A percentile compares a stretch with the other conserved stretches of the same genome.
Evolutionary conservation across 345 rosid species (phyloP).

Genomic region (Kernera saxatilis): DNA sequence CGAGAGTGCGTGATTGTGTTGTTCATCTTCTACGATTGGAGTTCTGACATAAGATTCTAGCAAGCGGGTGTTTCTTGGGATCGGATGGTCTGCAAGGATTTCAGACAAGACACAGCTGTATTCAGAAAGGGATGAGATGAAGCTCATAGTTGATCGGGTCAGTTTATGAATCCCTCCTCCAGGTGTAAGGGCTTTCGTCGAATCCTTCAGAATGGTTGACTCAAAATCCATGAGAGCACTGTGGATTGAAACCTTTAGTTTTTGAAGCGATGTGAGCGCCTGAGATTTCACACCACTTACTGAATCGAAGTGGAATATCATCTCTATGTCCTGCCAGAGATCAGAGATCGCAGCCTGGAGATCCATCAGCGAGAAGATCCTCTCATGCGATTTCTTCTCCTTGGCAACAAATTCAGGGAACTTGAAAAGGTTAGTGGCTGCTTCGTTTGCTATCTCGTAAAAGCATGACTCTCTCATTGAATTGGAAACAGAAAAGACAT

Average conservation of each 20-base stretch:
- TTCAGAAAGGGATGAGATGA: slow-evolving; percentile 53
- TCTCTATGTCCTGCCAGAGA: slow-evolving; percentile 64
- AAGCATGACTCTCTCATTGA: slow-evolving; percentile 64
- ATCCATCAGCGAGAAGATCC: slow-evolving; percentile 54
- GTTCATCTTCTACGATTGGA: slow-evolving; percentile 31
- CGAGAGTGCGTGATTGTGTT: slow-evolving; percentile 31
- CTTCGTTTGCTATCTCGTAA: slow-evolving; percentile 55
- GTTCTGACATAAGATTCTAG: slow-evolving; percentile 51
- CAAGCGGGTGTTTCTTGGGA: slow-evolving; percentile 27
- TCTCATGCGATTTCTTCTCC: slow-evolving; percentile 49
- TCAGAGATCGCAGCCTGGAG: slow-evolving; percentile 54
- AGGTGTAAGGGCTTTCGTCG: slow-evolving; percentile 34
- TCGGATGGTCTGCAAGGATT: slow-evolving; percentile 51
- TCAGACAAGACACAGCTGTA: slow-evolving; percentile 48
- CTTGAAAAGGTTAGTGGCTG: slow-evolving; percentile 55
- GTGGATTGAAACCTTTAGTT: slow-evolving; percentile 46
- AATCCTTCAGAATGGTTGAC: slow-evolving; percentile 49
- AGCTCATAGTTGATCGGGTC: slow-evolving; percentile 58
- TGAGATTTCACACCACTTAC: slow-evolving; percentile 44
- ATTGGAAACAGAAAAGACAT: slow-evolving; percentile 50
- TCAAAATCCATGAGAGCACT: slow-evolving; percentile 46
- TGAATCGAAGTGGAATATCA: slow-evolving; percentile 57
- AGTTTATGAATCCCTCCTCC: slow-evolving; percentile 81
- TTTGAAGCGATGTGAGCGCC: slow-evolving; percentile 48
- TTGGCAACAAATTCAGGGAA: slow-evolving; percentile 64